Base-by-base conservation (phyloP, 1,284 basidiomycete species). In the Papiliotrema terrestris region DNA sequence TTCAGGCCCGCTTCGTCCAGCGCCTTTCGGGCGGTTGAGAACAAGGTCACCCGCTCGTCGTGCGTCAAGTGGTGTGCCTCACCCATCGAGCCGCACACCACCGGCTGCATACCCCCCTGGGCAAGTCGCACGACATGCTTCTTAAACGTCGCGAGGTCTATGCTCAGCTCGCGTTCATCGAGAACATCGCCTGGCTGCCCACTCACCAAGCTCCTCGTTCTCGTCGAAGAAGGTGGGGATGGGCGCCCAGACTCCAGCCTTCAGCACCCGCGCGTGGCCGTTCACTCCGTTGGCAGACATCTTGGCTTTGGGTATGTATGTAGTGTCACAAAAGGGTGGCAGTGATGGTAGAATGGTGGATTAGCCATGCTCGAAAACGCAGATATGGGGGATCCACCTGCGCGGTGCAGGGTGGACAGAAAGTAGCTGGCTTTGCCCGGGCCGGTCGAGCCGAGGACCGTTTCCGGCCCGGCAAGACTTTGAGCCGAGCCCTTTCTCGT, bases 221-320 rank as follows among this genome's bases (percentile, higher is more conserved):
- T 82, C 81, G 43, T 85, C 75, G 78, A 92, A 92, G 78, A 94
- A 94, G 11, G 89, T 85, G 11, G 88, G 90, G 66, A 91, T 84
- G 23, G 91, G 91, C 13, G 88, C 87, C 76, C 83, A 93, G 53
- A 93, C 84, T 45, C 91, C 91, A 17, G 89, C 75, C 58, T 79
- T 83, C 61, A 92, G 79, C n/a, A 82, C 80, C 52, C 87, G 83
- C 49, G 44, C 20, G 50, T 51, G 41, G 15, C 51, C 45, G 51
- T 52, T 52, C 8, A 41, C 17, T 19, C 50, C 50, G 50, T 51
- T 51, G 47, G 47, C 47, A 49, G 47, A 49, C 60, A 62, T 65
- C 35, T 46, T 60, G 46, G 32, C n/a, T 22, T 15, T 42, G 23
- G 19, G 17, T 11, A 23, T 29, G 26, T 36, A 3, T 47, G 37